A percentile compares a stretch with the other conserved stretches of the same genome.
phyloP scores from a whole-genome alignment of 257 asterid genomes.

The Cruciata laevipes region DNA sequence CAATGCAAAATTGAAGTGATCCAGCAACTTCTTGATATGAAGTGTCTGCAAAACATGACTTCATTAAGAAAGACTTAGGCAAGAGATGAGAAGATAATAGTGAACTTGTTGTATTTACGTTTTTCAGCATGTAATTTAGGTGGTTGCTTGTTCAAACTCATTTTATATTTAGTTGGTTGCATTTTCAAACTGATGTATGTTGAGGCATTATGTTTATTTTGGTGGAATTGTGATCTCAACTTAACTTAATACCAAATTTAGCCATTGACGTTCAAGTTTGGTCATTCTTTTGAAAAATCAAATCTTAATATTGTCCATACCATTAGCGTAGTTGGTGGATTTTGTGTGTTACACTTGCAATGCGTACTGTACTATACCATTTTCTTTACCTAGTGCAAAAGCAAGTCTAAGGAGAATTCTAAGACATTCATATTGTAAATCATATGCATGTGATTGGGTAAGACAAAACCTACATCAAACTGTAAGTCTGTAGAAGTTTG shows the following conservation, averaged over 20 bases:
- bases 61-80: background rate
- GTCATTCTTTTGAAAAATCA: too few relatives aligned
- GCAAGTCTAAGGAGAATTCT: background rate
- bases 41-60: background rate
- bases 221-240: background rate
- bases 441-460: background rate
- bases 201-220: too few relatives aligned
- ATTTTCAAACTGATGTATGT: background rate
- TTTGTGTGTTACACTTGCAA: too few relatives aligned
- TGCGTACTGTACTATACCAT: too few relatives aligned
- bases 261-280: background rate
- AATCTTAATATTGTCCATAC: too few relatives aligned
- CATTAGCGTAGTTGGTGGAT: too few relatives aligned
- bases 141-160: background rate
- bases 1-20: conserved; percentile 55
- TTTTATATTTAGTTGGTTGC: background rate
- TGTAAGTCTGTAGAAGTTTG: background rate
- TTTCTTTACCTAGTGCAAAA: too few relatives aligned
- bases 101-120: background rate
- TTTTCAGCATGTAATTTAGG: background rate
- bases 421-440: background rate
- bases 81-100: background rate
- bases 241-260: too few relatives aligned
- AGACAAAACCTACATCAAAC: background rate
- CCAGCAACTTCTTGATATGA: background rate